Evolutionary conservation across 2,329 filamentous ascomycete genomes (phyloP), one percentile per base, ranked within the genome.

Genomic region (Rhinocladiella similis): DNA sequence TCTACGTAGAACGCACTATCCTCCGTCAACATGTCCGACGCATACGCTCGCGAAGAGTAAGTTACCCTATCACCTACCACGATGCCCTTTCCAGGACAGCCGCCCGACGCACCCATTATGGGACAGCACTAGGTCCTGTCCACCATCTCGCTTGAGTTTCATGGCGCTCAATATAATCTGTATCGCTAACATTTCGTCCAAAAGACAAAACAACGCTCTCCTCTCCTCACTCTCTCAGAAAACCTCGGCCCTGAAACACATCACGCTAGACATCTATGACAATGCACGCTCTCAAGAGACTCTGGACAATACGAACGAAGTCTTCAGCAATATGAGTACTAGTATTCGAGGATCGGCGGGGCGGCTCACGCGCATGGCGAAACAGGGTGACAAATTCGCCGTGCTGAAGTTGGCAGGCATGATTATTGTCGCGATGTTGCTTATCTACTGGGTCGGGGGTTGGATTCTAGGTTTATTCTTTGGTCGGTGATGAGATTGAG

Each of bases 251-350:
- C 83, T 99, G 62, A 91, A 93, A 69, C 90, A 89, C 73, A 91
- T 99, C 49, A 99, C 94, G 41, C 85, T 97, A 63, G 91, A 99
- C 77, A 99, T 99, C 69, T 97, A 97, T 81, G 92, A 97, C 76
- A 91, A 94, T 72, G 94, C 94, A 48, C 85, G 91, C 56, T 85
- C 90, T 66, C 93, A 97, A 67, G 85, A 89, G 64, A 84, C 96
- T 62, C 89, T 99, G 65, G 91, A 99, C 74, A 86, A 85, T 68
- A 93, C 90, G 88, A 88, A 83, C 72, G 91, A 97, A 65, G 94
- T 91, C 20, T 97, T 99, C 75, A 93, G 90, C 58, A 88, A 86
- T 67, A 91, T 99, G 83, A 83, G 84, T 35, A 87, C 87, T 13
- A 87, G 87, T 62, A 78, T 99, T 59, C 93, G 91, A 71, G 91